Evolutionary conservation across 2,329 filamentous ascomycete genomes (phyloP).

Genomic region (Trichoderma sp.): DNA sequence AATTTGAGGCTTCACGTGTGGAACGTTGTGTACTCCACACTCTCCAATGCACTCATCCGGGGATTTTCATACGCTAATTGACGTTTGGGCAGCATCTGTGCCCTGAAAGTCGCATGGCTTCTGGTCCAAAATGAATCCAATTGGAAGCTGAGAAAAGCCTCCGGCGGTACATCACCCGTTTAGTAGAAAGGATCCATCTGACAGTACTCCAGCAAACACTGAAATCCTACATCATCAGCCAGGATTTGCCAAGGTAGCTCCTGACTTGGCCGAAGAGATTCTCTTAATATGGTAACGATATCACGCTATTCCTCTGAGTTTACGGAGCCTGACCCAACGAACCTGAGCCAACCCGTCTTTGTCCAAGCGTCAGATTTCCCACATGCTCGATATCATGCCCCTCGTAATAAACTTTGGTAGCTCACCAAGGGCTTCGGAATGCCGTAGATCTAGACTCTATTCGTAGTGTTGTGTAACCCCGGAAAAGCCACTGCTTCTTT

Average conservation of each 20-base stretch:
- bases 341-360: not conserved
- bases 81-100: not conserved
- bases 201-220: not conserved
- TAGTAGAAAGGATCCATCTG: not conserved
- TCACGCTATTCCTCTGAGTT: not conserved
- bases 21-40: not conserved
- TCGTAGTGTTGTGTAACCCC: not conserved
- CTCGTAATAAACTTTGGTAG: not conserved
- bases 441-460: not conserved
- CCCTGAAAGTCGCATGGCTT: not conserved
- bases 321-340: too few relatives aligned
- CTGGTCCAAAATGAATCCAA: too few relatives aligned
- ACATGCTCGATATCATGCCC: not conserved
- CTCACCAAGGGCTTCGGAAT: not conserved
- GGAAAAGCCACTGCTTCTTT: not conserved
- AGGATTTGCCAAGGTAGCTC: not conserved
- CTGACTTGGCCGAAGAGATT: too few relatives aligned
- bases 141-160: not conserved
- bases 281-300: not conserved
- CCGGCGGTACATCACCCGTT: not conserved
- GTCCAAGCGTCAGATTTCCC: not conserved
- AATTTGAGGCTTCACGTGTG: not conserved
- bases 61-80: not conserved
- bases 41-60: not conserved
- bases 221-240: not conserved